Conservation (phyloP, 208 protist species). For the Sergeia podlipaevii region DNA sequence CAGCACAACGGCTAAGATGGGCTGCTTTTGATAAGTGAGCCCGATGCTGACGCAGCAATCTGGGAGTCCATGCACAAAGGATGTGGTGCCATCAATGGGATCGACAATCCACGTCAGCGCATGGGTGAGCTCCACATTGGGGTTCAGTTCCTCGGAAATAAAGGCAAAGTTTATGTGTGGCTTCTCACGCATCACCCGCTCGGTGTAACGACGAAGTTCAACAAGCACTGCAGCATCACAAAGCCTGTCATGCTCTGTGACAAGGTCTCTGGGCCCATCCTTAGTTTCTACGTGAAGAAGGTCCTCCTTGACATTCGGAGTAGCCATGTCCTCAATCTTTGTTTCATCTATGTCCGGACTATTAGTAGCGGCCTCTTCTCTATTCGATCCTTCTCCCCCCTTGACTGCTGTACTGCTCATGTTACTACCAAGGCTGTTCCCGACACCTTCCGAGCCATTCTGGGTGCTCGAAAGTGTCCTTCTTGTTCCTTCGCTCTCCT, state of each 20-base stretch:
- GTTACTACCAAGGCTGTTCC: too few species aligned
- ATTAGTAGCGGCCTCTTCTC: too few species aligned
- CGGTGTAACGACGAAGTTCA: conserved; percentile 22
- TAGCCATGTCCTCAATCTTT: too few species aligned
- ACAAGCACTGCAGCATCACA: conserved; percentile 39
- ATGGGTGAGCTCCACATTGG: conserved; percentile 30
- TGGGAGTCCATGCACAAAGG: conserved; percentile 62
- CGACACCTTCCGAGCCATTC: too few species aligned
- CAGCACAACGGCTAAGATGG: conserved; percentile 69
- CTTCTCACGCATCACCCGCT: conserved; percentile 26
- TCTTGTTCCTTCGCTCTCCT: not conserved
- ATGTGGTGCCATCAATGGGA: conserved; percentile 76
- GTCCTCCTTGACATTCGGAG: not conserved
- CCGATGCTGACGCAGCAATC: conserved; percentile 82
- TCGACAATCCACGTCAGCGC: conserved; percentile 75
- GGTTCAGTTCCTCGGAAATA: conserved; percentile 42
- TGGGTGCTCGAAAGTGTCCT: too few species aligned
- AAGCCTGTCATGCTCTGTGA: conserved; percentile 44
- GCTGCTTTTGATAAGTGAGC: conserved; percentile 34
- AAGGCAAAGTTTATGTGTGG: conserved; percentile 29
- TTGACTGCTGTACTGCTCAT: too few species aligned
- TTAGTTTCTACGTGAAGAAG: conserved; percentile 22
- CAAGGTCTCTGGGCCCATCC: conserved; percentile 30
- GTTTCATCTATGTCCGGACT: too few species aligned
- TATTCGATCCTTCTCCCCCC: too few species aligned